Evolutionary conservation across 805 yeast species (phyloP).

Genomic region (Candida jianshihensis): DNA sequence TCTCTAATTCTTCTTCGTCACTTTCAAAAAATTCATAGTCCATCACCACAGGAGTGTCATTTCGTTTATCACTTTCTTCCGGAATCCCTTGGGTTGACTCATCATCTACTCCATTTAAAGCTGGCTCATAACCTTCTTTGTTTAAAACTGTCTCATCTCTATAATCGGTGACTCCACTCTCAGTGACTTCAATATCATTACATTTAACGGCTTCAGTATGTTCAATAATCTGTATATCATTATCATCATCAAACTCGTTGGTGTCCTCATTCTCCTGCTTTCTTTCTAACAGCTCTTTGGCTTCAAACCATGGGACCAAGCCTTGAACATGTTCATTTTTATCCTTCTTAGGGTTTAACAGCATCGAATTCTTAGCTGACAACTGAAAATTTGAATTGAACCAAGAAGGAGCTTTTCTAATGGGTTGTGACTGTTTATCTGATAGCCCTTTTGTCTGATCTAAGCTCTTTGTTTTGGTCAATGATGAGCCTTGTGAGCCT

Average conservation of each 20-base stretch:
- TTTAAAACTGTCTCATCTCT: neutral
- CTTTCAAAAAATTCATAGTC: constrained; percentile 70
- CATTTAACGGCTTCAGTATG: neutral
- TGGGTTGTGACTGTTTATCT: too few relatives aligned
- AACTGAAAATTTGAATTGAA: constrained; percentile 7
- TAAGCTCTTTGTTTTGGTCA: too few relatives aligned
- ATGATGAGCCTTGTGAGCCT: too few relatives aligned
- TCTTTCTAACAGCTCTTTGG: constrained; percentile 26
- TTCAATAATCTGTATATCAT: constrained; percentile 8
- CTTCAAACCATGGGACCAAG: constrained; percentile 44
- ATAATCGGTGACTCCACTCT: too few relatives aligned
- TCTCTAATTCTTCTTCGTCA: constrained; percentile 63
- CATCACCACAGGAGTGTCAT: constrained; percentile 23
- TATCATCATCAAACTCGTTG: constrained; percentile 10
- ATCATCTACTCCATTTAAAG: neutral
- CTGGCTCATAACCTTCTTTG: too few relatives aligned
- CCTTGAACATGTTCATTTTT: constrained; percentile 40
- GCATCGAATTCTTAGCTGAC: neutral
- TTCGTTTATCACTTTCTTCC: constrained; percentile 1
- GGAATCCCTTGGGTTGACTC: neutral
- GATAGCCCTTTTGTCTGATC: too few relatives aligned
- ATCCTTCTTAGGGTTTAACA: constrained; percentile 8
- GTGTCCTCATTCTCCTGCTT: constrained; percentile 2
- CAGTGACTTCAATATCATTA: constrained; percentile 1
- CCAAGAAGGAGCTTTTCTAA: constrained; percentile 24